Evolutionary conservation across 805 yeast genomes (phyloP).

Genomic region (Saccharomyces kudriavzevii): DNA sequence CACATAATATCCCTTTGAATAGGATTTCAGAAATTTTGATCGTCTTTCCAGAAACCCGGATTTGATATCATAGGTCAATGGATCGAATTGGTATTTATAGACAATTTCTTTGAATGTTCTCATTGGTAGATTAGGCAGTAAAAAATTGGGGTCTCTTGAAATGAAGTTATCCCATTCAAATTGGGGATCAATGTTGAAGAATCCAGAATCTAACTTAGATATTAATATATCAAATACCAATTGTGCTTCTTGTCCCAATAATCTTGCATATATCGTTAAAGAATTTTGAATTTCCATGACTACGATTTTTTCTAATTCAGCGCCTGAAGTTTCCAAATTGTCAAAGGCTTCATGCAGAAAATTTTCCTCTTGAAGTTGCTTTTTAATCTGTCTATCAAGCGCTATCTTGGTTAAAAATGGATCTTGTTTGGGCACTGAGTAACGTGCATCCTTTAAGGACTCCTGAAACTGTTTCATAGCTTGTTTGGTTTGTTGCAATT

Average conservation of each 20-base stretch:
- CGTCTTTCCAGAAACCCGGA: conserved; percentile 82
- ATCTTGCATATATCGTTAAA: conserved; percentile 59
- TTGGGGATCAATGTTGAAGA: conserved; percentile 67
- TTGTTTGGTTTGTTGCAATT: conserved; percentile 55
- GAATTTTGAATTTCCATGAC: conserved; percentile 81
- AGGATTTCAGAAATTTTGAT: conserved; percentile 86
- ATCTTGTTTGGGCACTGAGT: conserved; percentile 48
- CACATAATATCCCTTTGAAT: conserved; percentile 84
- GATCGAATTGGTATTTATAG: conserved; percentile 63
- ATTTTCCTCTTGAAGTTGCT: conserved; percentile 76
- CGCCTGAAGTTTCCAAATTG: conserved; percentile 81
- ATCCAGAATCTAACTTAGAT: conserved; percentile 58
- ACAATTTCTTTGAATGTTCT: conserved; percentile 53
- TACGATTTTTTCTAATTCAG: conserved; percentile 81
- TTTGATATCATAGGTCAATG: conserved; percentile 58
- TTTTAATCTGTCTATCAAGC: conserved; percentile 69
- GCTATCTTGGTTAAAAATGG: conserved; percentile 69
- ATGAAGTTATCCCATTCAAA: conserved; percentile 88
- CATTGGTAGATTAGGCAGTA: conserved; percentile 53
- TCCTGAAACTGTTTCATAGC: conserved; percentile 47
- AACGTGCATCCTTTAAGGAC: conserved; percentile 57
- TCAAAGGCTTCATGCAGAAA: conserved; percentile 80
- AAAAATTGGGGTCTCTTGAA: conserved; percentile 60
- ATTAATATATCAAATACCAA: conserved; percentile 58
- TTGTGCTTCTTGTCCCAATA: conserved; percentile 66